phyloP scores from a whole-genome alignment of 345 rosid species.

The Aegle marmelos region DNA sequence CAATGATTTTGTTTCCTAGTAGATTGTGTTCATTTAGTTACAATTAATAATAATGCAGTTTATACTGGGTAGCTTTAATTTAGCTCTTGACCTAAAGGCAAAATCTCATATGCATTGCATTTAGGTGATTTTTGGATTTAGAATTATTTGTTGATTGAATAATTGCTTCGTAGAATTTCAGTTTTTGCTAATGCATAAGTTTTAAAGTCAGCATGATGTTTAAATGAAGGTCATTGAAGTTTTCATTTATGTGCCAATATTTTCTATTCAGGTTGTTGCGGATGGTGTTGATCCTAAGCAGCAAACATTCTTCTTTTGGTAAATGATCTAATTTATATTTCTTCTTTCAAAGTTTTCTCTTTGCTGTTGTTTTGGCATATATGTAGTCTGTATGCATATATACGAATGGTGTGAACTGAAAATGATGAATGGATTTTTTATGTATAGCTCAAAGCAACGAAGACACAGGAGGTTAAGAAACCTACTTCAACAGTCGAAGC shows the following conservation, averaged over 20 bases:
- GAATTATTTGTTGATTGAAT: not conserved
- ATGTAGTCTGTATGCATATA: conserved; percentile 4
- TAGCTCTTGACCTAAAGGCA: not conserved
- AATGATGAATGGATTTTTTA: not conserved
- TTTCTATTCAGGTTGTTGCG: conserved; percentile 57
- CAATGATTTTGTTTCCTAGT: not conserved
- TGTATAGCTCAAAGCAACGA: conserved; percentile 64
- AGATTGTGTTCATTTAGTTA: not conserved
- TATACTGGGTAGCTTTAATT: not conserved
- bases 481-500: conserved; percentile 54
- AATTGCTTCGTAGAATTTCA: not conserved
- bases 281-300: conserved; percentile 88
- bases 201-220: not conserved
- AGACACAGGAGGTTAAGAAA: conserved; percentile 55
- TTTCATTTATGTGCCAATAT: conserved; percentile 18
- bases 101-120: not conserved
- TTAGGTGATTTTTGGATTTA: not conserved
- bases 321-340: conserved; percentile 21
- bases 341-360: conserved; percentile 2
- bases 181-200: not conserved
- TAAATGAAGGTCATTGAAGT: not conserved
- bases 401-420: conserved; percentile 6
- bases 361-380: conserved; percentile 8
- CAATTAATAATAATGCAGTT: not conserved
- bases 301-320: conserved; percentile 84